phyloP scores from a whole-genome alignment of 805 yeast species.

The Hanseniaspora taiwanica region DNA sequence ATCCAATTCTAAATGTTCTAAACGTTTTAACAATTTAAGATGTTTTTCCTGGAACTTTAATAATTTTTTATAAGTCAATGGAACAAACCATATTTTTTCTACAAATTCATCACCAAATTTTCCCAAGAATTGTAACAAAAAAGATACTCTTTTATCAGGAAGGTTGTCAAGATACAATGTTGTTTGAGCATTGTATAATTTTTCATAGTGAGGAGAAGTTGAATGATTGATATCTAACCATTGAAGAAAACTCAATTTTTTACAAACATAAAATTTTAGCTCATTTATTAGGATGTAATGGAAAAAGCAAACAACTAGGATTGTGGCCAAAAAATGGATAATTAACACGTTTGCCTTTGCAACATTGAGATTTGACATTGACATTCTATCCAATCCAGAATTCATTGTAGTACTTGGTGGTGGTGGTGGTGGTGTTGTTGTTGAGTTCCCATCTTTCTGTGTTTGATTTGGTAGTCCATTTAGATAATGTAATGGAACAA shows the following conservation, averaged over 20 bases:
- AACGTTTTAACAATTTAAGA: not conserved
- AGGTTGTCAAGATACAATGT: constrained; percentile 33
- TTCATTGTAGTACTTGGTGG: too few relatives aligned
- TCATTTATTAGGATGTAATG: constrained; percentile 47
- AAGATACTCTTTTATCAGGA: constrained; percentile 19
- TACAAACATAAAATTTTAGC: constrained; percentile 34
- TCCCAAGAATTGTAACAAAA: constrained; percentile 13
- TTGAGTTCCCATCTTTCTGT: not conserved
- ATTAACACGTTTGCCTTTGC: constrained; percentile 35
- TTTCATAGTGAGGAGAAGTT: constrained; percentile 15
- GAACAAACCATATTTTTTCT: constrained; percentile 1
- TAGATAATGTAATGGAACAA: constrained; percentile 48
- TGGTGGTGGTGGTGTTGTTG: too few relatives aligned
- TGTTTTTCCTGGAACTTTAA: not conserved
- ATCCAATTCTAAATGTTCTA: not conserved
- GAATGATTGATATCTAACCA: constrained; percentile 12
- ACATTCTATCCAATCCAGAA: constrained; percentile 57
- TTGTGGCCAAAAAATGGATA: constrained; percentile 50
- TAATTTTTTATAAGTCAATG: constrained; percentile 4
- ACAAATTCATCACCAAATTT: not conserved
- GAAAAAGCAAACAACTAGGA: constrained; percentile 41
- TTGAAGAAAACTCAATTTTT: constrained; percentile 31
- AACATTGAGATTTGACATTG: constrained; percentile 57
- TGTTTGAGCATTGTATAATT: not conserved
- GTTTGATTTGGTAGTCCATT: constrained; percentile 1